Base-by-base conservation (phyloP, 805 yeast genomes). In the Kuraishia molischiana region DNA sequence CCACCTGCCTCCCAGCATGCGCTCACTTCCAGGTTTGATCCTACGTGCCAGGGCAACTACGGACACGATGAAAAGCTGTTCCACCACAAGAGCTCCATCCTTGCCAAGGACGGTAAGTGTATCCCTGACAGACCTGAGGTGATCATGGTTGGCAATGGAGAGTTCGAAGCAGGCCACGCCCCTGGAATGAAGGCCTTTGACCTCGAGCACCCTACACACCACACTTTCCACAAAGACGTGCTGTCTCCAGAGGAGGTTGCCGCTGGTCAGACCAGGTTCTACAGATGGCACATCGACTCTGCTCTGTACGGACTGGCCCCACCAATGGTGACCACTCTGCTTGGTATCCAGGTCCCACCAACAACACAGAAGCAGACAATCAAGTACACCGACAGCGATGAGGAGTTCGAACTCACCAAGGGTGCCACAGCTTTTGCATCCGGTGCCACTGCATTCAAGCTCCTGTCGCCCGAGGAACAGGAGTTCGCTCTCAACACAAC, bases 231-330 rank as follows among this genome's bases (percentile, higher is more conserved):
- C 62, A 78, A 79, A 47, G 61, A 68, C 11, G 68, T 77, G 1
- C 67, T 86, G 44, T 64, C 78, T 14, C 69, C 72, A n/a, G 78
- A 77, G 33, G 75, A 85, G 46, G 72, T 80, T 44, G 72, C 66
- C 5, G 52, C 72, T 19, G 74, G 78, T 37, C 72, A 73, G 56
- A 86, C 95, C 2, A 70, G 94, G 49, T 86, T 79, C 57, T 86
- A 85, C 71, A 74, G 95, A 61, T 86, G 95, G 95, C 95, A 86
- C 61, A 85, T 86, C 46, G 95, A 86, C 59, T 79, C 92, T 28
- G 95, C 95, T 4, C 68, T 86, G 30, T 86, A 86, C 51, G 95
- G 75, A 28, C 69, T 85, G 48, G 75, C 89, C 13, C 95, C 95
- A 21, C 95, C 95, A 22, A 74, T 81, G 47, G 83, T 80, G 28